Conservation (phyloP, 2,329 filamentous ascomycete genomes). For the Sarocladium kiliense region DNA sequence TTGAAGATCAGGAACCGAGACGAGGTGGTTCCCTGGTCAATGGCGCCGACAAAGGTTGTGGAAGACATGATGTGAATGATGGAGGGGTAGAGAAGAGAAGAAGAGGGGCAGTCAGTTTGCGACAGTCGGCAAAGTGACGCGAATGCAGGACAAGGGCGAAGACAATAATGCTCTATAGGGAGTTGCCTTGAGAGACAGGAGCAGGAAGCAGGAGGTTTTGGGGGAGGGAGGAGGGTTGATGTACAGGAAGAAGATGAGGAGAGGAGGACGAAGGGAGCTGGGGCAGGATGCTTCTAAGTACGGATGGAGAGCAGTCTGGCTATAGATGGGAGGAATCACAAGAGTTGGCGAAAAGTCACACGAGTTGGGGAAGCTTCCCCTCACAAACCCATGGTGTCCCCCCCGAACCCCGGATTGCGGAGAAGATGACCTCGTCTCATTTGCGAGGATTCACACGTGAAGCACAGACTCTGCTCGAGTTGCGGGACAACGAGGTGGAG, state of each 20-base stretch:
- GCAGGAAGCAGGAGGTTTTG: not conserved
- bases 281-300: constrained; percentile 13
- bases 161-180: not conserved
- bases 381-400: not conserved
- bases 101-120: constrained; percentile 2
- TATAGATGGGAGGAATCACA: not conserved
- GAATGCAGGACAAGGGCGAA: constrained; percentile 4
- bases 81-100: constrained; percentile 11
- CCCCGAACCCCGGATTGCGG: constrained; percentile 8
- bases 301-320: constrained; percentile 2
- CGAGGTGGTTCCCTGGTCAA: constrained; percentile 76
- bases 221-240: not conserved
- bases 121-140: not conserved
- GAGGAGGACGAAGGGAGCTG: constrained; percentile 5
- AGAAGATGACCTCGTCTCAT: constrained; percentile 1
- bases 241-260: not conserved
- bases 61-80: constrained; percentile 24
- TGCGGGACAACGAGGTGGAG: not conserved
- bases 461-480: not conserved
- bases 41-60: constrained; percentile 62
- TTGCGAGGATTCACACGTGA: constrained; percentile 5
- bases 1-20: constrained; percentile 85
- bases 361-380: constrained; percentile 9
- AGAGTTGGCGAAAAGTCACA: not conserved
- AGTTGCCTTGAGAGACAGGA: too few relatives aligned